phyloP scores from a whole-genome alignment of 371 early-diverging fungal species.

The Saksenaea oblongispora region DNA sequence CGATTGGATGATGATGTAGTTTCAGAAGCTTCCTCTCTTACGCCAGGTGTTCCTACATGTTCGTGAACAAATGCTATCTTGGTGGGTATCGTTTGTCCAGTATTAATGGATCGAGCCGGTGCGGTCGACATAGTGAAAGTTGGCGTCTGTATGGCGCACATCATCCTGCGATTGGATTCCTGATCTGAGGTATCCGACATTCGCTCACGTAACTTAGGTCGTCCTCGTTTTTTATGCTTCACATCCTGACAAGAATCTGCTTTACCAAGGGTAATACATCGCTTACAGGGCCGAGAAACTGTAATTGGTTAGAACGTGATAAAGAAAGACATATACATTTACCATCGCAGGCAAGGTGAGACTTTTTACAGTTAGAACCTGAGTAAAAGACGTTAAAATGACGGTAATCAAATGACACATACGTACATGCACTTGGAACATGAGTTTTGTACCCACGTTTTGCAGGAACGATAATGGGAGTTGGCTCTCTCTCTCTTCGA shows the following conservation, averaged over 20 bases:
- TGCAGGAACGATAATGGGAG: conserved; percentile 17
- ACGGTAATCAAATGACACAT: neutral
- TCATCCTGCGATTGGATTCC: conserved; percentile 5
- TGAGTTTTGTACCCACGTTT: conserved; percentile 23
- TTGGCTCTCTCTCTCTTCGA: neutral
- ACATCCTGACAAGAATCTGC: conserved; percentile 69
- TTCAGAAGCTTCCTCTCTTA: neutral
- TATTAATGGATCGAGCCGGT: neutral
- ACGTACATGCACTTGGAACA: conserved; percentile 23
- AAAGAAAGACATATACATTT: neutral
- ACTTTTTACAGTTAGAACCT: conserved; percentile 68
- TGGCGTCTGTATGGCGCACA: conserved; percentile 11
- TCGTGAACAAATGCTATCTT: conserved; percentile 19
- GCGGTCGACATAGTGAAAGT: conserved; percentile 6
- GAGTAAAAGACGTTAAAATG: conserved; percentile 16
- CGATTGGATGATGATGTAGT: neutral
- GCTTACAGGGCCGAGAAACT: conserved; percentile 70
- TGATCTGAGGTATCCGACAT: neutral
- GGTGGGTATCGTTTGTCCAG: conserved; percentile 6
- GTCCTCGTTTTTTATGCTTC: conserved; percentile 74
- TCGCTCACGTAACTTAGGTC: conserved; percentile 63
- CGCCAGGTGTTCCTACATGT: conserved; percentile 2
- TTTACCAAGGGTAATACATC: conserved; percentile 64
- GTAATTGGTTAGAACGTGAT: neutral
- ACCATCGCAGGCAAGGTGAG: conserved; percentile 73